These are phyloP conservation scores for Dendrothele bispora DNA, from an alignment of 768 basidiomycete species.

Conservation along the genomic window DNA sequence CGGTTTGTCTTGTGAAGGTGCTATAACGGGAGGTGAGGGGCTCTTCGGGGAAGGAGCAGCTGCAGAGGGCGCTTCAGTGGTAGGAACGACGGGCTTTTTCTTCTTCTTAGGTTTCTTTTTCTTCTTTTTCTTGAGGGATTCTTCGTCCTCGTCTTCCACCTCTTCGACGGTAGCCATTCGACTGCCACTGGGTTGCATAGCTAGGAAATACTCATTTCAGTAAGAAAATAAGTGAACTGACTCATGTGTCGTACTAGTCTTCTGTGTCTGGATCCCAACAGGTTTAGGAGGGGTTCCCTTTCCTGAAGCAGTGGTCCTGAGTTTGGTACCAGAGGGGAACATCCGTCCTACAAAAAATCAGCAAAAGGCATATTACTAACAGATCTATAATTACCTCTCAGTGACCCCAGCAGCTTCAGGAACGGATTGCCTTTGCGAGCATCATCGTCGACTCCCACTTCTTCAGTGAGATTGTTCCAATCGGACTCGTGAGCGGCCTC, in stretches of 20 bases:
- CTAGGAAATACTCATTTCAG: too few species aligned
- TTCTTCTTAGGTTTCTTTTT: conserved; percentile 78
- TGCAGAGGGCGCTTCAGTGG: conserved; percentile 15
- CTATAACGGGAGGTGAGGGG: conserved; percentile 15
- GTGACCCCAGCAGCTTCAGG: conserved; percentile 68
- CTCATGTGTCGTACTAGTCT: too few species aligned
- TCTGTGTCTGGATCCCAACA: too few species aligned
- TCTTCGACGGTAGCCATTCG: conserved; percentile 65
- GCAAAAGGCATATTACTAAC: conserved; percentile 5
- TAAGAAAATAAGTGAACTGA: too few species aligned
- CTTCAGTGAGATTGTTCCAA: conserved; percentile 50
- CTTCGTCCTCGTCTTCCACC: conserved; percentile 51
- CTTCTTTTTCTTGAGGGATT: conserved; percentile 65
- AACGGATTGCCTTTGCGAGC: conserved; percentile 73
- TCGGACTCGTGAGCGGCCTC: conserved; percentile 61
- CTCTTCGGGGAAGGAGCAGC: conserved; percentile 2
- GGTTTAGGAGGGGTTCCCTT: conserved; percentile 12
- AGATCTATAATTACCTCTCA: conserved; percentile 52
- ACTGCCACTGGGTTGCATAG: conserved; percentile 29
- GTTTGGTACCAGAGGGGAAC: conserved; percentile 46
- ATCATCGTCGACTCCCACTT: conserved; percentile 40
- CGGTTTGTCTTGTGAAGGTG: conserved; percentile 11
- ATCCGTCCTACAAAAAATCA: conserved; percentile 51
- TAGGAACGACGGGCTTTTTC: conserved; percentile 33
- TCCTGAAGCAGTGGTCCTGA: conserved; percentile 35